phyloP scores from a whole-genome alignment of 2,329 filamentous ascomycete genomes.

The Trichothecium sympodiale region DNA sequence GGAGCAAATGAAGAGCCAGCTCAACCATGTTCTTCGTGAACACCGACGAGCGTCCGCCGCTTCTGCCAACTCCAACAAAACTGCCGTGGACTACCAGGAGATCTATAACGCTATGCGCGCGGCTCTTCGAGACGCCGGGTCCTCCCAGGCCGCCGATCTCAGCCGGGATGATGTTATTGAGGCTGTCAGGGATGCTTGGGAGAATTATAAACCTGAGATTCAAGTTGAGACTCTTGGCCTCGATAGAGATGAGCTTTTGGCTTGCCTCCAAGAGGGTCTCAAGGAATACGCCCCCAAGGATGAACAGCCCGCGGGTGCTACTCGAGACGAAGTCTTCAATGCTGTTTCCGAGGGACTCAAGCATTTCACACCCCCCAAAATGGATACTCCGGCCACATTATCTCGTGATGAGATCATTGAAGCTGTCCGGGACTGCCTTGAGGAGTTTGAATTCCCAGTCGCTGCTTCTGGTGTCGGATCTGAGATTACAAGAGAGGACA shows the following conservation, averaged over 20 bases:
- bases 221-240: slow-evolving; percentile 83
- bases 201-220: slow-evolving; percentile 88
- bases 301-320: slow-evolving; percentile 48
- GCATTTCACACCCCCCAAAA: slow-evolving; percentile 63
- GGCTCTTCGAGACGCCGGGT: slow-evolving; percentile 54
- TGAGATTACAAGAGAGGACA: slow-evolving; percentile 46
- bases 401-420: slow-evolving; percentile 76
- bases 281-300: slow-evolving; percentile 55
- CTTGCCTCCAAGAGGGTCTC: slow-evolving; percentile 77
- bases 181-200: slow-evolving; percentile 83
- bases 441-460: slow-evolving; percentile 69
- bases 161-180: slow-evolving; percentile 76
- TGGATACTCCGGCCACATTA: slow-evolving; percentile 57
- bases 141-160: slow-evolving; percentile 32
- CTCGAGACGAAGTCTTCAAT: slow-evolving; percentile 73
- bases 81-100: slow-evolving; percentile 63
- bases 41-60: slow-evolving; percentile 58
- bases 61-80: slow-evolving; percentile 49
- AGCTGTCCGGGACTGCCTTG: slow-evolving; percentile 75
- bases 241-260: slow-evolving; percentile 80
- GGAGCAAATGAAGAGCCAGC: slow-evolving; percentile 70
- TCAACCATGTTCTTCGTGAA: slow-evolving; percentile 69
- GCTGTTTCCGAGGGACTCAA: slow-evolving; percentile 80
- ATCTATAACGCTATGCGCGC: slow-evolving; percentile 77
- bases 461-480: slow-evolving; percentile 40